A percentile compares a stretch with the other conserved stretches of the same genome.
phyloP scores from a whole-genome alignment of 1,284 basidiomycete genomes.

The Ceratorhiza oryzae-sativae region DNA sequence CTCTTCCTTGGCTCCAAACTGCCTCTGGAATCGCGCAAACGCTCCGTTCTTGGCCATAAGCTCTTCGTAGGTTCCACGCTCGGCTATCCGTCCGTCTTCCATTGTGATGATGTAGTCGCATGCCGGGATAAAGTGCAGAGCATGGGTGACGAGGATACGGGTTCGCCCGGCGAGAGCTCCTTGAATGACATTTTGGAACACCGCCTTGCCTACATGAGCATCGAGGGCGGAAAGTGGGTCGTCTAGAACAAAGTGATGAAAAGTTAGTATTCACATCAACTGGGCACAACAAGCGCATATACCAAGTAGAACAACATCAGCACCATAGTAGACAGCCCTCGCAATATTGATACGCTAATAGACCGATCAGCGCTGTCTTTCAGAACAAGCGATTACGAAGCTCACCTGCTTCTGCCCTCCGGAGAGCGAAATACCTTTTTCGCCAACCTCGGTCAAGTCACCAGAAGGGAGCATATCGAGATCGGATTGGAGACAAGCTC shows the following conservation, averaged over 20 bases:
- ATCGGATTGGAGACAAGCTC: constrained; percentile 80
- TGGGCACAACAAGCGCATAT: neutral
- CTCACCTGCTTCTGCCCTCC: constrained; percentile 76
- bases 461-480: constrained; percentile 82
- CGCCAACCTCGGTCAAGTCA: constrained; percentile 76
- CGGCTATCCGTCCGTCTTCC: constrained; percentile 74
- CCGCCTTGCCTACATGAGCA: constrained; percentile 85
- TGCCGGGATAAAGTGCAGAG: constrained; percentile 79
- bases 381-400: constrained; percentile 53
- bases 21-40: constrained; percentile 74
- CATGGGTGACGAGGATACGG: constrained; percentile 76
- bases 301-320: constrained; percentile 80
- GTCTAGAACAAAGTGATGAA: constrained; percentile 54
- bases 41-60: constrained; percentile 63
- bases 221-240: constrained; percentile 82
- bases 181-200: constrained; percentile 85
- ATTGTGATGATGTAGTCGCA: constrained; percentile 76
- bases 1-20: constrained; percentile 65
- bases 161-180: constrained; percentile 56
- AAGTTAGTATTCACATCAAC: neutral
- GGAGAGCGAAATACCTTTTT: constrained; percentile 76
- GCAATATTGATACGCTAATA: constrained; percentile 65
- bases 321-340: constrained; percentile 83
- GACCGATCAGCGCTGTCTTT: neutral
- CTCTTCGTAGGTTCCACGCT: constrained; percentile 76